A percentile compares a stretch with the other conserved stretches of the same genome.
Conservation (phyloP, 1,139 yeast species). For the Debaryomyces coudertii region DNA sequence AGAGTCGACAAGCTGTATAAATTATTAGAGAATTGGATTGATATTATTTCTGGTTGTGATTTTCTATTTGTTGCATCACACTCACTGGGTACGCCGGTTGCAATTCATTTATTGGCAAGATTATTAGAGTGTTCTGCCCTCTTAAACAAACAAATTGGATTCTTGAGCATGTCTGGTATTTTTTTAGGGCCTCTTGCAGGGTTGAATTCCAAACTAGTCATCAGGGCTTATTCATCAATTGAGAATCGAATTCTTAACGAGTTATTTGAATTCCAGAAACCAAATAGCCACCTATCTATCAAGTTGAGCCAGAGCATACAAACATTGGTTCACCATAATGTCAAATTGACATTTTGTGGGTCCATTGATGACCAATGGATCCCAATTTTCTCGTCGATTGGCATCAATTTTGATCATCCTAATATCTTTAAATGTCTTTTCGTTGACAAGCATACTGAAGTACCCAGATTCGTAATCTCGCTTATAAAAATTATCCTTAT, state of each 20-base stretch:
- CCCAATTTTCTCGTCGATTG: constrained; percentile 50
- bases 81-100: constrained; percentile 49
- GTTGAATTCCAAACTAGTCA: constrained; percentile 48
- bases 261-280: constrained; percentile 48
- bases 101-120: constrained; percentile 44
- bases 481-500: constrained; percentile 38
- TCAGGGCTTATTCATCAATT: constrained; percentile 46
- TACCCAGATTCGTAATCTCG: constrained; percentile 33
- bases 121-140: constrained; percentile 20
- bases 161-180: constrained; percentile 51
- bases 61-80: constrained; percentile 48
- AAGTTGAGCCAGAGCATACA: constrained; percentile 37
- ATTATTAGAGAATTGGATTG: constrained; percentile 49
- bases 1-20: constrained; percentile 38
- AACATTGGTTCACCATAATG: constrained; percentile 40
- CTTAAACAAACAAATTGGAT: constrained; percentile 33
- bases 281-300: constrained; percentile 34
- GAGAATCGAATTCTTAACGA: constrained; percentile 56
- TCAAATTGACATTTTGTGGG: constrained; percentile 54
- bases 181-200: constrained; percentile 48
- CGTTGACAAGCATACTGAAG: constrained; percentile 29
- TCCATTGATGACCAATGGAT: constrained; percentile 49
- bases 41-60: constrained; percentile 39
- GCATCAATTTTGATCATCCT: constrained; percentile 51
- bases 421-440: constrained; percentile 51